Percentiles rank a stretch among this genome's conserved stretches.
Evolutionary conservation across 2,329 filamentous ascomycete species (phyloP).

Genomic region (Blastomyces gilchristii): DNA sequence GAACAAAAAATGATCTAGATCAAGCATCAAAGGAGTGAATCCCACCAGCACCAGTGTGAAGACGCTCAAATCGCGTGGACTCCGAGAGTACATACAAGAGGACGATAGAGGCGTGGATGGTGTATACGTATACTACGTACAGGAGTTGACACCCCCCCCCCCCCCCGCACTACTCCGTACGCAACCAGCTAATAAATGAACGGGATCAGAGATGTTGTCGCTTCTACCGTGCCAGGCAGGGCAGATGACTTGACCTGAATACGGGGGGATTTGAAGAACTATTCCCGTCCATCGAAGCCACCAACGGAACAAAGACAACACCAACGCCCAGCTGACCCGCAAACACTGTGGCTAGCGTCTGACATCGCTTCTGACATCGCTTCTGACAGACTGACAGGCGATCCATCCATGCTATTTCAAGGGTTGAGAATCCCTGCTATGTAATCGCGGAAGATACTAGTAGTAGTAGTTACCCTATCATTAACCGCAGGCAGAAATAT

Average conservation of each 20-base stretch:
- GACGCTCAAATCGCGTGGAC: not conserved
- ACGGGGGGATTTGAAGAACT: not conserved
- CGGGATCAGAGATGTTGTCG: not conserved
- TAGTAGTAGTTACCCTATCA: too few relatives aligned
- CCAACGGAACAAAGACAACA: not conserved
- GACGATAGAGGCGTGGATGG: too few relatives aligned
- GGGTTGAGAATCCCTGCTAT: not conserved
- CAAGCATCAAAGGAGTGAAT: not conserved
- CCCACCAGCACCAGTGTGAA: not conserved
- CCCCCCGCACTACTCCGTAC: too few relatives aligned
- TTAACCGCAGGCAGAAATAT: not conserved
- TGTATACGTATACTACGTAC: too few relatives aligned
- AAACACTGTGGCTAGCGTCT: not conserved
- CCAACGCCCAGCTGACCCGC: not conserved
- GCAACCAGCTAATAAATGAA: too few relatives aligned
- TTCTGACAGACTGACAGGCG: too few relatives aligned
- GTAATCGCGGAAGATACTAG: too few relatives aligned
- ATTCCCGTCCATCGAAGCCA: not conserved
- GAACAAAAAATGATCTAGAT: not conserved
- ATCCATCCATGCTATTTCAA: not conserved
- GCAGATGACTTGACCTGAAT: not conserved
- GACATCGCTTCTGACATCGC: not conserved
- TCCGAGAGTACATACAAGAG: not conserved
- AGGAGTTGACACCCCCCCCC: too few relatives aligned
- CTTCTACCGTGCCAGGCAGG: not conserved